Percentiles rank a stretch among this genome's conserved stretches.
These are phyloP conservation scores for Paracoccidioides lutzii DNA, from an alignment of 2,329 filamentous ascomycete genomes.

Conservation along the genomic window DNA sequence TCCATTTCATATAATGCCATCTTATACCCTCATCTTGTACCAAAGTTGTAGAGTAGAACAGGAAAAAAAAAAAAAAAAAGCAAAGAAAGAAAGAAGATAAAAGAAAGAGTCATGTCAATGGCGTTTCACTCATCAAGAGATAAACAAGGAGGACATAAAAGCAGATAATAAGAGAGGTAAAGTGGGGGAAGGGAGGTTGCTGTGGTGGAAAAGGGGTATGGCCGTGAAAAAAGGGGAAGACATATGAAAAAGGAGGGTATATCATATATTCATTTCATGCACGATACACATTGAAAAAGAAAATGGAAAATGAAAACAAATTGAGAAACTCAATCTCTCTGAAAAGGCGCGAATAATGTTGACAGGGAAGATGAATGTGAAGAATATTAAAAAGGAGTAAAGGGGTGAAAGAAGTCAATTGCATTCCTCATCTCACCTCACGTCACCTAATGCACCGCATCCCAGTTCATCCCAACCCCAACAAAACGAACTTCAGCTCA, in stretches of 20 bases:
- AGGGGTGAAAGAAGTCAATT: not conserved
- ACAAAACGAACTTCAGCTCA: conserved; percentile 9
- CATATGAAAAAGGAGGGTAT: not conserved
- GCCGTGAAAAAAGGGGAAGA: not conserved
- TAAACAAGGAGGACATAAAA: not conserved
- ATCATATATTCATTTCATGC: conserved; percentile 1
- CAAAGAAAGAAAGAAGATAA: not conserved
- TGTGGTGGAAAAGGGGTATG: not conserved
- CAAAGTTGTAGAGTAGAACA: too few relatives aligned
- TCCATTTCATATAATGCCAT: not conserved
- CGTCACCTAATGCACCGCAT: not conserved
- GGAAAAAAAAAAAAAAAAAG: not conserved
- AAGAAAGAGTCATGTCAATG: not conserved
- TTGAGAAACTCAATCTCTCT: not conserved
- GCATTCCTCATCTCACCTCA: not conserved
- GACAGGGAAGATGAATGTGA: not conserved
- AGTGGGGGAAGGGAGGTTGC: not conserved
- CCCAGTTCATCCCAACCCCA: not conserved
- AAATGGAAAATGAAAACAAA: not conserved
- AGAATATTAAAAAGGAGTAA: not conserved
- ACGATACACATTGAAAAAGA: not conserved
- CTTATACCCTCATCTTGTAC: not conserved
- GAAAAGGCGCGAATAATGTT: not conserved
- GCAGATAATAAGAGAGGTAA: not conserved
- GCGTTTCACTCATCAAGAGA: not conserved